Base-by-base conservation (phyloP, 495 filamentous ascomycete genomes). In the Aspergillus baeticus region DNA sequence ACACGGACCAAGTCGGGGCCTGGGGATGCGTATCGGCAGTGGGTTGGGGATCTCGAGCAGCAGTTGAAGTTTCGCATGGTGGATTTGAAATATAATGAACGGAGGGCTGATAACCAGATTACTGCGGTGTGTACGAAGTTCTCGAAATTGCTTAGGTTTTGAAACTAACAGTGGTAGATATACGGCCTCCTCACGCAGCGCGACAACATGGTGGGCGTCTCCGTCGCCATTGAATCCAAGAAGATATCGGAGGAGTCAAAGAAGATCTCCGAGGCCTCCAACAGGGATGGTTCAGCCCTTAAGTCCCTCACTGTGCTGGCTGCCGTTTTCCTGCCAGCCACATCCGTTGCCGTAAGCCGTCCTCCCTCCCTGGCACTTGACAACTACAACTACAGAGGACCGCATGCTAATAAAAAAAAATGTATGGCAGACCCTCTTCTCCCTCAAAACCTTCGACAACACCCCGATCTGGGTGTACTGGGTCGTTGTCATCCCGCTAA, bases 201-300 rank as follows among this genome's bases (percentile, higher is more conserved):
- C 23, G 55, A 58, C 38, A 58, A 58, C 48, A 58, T 58, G 55
- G 36, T 58, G 20, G 48, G 55, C 2, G 55, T 58, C 7, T 58
- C 55, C 0, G 55, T 58, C 13, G 55, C 55, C 18, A 29, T 58
- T 21, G 47, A 58, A 44, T 58, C 55, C 2, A 58, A 58, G 29
- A 58, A 52, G 41, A 58, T 58, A 29, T 52, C 46, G 0, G 55
- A 58, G 31, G 55, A n/a, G n/a, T n/a, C n/a, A 1, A 58, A 58
- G 29, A 58, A 52, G 41, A 58, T 58, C 39, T 52, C 46, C 3
- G 55, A 58, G 31, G 55, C 55, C 17, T 51, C 55, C 0, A 58
- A 58, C n/a, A 26, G 55, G 1, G 55, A 58, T 20, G 55, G 55
- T 5, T 58, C 55, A 21, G 47, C 55, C 6, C 35, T 58, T 2